These are phyloP conservation scores for Ceratobasidium sp. DNA, from an alignment of 1,284 basidiomycete species.

Conservation along the genomic window DNA sequence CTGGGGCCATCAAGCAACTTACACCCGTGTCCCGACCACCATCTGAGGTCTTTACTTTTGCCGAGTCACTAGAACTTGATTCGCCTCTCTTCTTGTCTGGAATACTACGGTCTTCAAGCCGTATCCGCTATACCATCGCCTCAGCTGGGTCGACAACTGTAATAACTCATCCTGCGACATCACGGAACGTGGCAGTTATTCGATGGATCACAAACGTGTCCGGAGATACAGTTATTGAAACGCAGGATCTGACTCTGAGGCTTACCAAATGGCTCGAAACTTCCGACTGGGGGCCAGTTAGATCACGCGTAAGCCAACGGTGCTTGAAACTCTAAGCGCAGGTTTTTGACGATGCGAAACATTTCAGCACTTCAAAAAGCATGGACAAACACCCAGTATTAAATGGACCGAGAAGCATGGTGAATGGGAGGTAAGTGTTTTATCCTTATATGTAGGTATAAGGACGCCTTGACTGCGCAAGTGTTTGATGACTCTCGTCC, in stretches of 20 bases:
- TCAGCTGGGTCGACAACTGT: conserved; percentile 10
- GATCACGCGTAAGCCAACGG: background rate
- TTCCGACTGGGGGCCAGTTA: background rate
- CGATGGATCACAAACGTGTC: background rate
- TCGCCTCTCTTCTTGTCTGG: conserved; percentile 24
- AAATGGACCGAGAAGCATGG: conserved; percentile 25
- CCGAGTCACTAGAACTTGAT: conserved; percentile 9
- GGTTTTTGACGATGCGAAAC: background rate
- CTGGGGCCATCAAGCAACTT: conserved; percentile 9
- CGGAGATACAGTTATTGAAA: background rate
- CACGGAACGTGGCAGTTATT: conserved; percentile 13
- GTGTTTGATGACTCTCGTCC: background rate
- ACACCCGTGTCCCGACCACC: conserved; percentile 7
- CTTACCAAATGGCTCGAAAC: conserved; percentile 10
- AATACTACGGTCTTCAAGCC: background rate
- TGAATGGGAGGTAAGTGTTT: conserved; percentile 33
- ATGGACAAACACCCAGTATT: conserved; percentile 22
- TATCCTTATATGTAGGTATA: background rate
- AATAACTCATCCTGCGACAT: conserved; percentile 15
- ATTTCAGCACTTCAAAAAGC: conserved; percentile 17
- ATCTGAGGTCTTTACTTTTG: background rate
- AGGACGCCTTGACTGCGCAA: too few relatives aligned
- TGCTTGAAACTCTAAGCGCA: background rate
- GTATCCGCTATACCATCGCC: conserved; percentile 19
- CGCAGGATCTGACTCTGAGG: background rate